Evolutionary conservation across 179 eudicot genomes (phyloP).

Genomic region (Actinidia arguta): DNA sequence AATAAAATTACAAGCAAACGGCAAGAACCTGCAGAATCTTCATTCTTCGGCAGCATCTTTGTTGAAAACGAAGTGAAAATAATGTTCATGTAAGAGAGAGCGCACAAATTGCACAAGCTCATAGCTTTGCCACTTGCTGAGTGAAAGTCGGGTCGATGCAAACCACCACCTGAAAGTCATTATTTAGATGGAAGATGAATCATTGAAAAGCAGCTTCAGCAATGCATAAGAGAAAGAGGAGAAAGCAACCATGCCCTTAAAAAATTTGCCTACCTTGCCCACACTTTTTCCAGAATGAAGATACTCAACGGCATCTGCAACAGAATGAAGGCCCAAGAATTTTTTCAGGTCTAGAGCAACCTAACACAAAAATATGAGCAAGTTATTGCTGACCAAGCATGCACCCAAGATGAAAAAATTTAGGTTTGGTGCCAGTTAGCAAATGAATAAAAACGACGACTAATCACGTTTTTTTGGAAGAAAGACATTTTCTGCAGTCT

Average conservation of each 20-base stretch:
- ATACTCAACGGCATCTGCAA: slow-evolving; percentile 97
- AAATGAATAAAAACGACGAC: background rate
- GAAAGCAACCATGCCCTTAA: background rate
- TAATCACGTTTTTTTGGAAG: too few relatives aligned
- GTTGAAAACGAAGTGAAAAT: background rate
- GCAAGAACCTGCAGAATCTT: background rate
- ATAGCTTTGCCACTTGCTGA: slow-evolving; percentile 52
- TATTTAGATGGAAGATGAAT: background rate
- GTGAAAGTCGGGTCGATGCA: slow-evolving; percentile 75
- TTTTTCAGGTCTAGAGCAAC: slow-evolving; percentile 76
- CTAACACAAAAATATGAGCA: slow-evolving; percentile 40
- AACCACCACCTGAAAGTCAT: slow-evolving; percentile 71
- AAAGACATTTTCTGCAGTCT: background rate
- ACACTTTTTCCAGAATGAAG: slow-evolving; percentile 94
- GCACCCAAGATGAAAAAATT: background rate
- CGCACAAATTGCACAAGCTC: slow-evolving; percentile 28
- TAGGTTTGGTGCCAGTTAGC: background rate
- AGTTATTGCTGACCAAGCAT: background rate
- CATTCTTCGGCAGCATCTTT: background rate
- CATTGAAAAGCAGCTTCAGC: background rate
- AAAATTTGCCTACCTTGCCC: slow-evolving; percentile 78
- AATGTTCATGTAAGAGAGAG: background rate
- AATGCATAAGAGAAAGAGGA: background rate
- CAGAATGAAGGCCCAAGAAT: slow-evolving; percentile 82
- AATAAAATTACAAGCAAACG: background rate